Percentiles rank a stretch among this genome's conserved stretches.
These are phyloP conservation scores for Moesziomyces sp. DNA, from an alignment of 1,284 basidiomycete genomes.

Conservation along the genomic window DNA sequence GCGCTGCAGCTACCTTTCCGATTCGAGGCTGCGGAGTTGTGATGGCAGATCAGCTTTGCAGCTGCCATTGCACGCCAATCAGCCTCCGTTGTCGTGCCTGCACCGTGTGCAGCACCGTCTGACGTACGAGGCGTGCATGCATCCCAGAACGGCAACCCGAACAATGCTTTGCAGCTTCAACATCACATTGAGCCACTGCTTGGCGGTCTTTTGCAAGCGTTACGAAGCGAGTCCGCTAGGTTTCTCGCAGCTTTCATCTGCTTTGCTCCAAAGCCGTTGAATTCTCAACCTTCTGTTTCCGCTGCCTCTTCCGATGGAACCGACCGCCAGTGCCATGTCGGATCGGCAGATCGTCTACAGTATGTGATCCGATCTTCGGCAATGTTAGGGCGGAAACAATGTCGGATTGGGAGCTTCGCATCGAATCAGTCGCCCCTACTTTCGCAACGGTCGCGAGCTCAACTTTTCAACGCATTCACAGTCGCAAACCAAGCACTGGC, in stretches of 20 bases:
- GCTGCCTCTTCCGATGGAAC: background rate
- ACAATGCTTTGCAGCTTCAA: background rate
- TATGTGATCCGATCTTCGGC: no score
- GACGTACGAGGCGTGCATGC: background rate
- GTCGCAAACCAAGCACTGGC: no score
- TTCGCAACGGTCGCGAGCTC: no score
- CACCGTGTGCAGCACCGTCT: background rate
- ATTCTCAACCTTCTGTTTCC: background rate
- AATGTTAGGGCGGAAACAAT: no score
- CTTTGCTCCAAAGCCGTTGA: background rate
- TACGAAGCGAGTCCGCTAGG: no score
- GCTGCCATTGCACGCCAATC: background rate
- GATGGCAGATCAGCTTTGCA: background rate
- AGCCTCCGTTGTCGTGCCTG: background rate
- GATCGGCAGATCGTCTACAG: no score
- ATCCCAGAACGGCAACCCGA: background rate
- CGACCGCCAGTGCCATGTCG: background rate
- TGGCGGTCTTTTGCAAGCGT: no score
- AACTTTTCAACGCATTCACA: no score
- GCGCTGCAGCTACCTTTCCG: background rate
- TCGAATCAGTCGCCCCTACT: no score
- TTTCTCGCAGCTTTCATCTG: background rate
- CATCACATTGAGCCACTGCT: no score
- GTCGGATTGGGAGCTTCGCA: no score
- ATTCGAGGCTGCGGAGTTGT: background rate